Evolutionary conservation across 495 filamentous ascomycete species (phyloP).

Genomic region (Aspergillus saccharolyticus): DNA sequence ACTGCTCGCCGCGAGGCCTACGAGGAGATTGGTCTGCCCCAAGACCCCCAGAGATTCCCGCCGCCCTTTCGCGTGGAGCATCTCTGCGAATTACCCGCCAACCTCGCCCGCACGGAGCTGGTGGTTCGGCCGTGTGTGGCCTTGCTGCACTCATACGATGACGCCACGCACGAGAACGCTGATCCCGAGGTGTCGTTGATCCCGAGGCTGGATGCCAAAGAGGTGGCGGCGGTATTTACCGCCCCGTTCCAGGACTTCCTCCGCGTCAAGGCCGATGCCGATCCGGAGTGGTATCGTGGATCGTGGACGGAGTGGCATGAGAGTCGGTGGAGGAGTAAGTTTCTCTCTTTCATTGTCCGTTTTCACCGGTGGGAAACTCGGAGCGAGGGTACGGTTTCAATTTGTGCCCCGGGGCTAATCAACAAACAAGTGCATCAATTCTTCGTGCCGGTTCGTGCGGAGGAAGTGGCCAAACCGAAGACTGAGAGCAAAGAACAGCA

Average conservation of each 20-base stretch:
- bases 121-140: conserved; percentile 84
- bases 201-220: conserved; percentile 71
- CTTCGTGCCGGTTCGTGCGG: conserved; percentile 65
- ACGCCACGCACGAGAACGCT: conserved; percentile 29
- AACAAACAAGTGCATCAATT: conserved; percentile 69
- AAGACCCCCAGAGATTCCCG: conserved; percentile 56
- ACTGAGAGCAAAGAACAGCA: conserved; percentile 15
- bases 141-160: conserved; percentile 60
- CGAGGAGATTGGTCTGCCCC: conserved; percentile 85
- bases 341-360: not conserved
- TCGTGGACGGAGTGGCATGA: conserved; percentile 57
- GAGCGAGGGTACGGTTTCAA: no score
- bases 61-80: conserved; percentile 74
- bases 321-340: conserved; percentile 55
- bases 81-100: conserved; percentile 74
- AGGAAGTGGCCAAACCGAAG: conserved; percentile 54
- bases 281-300: conserved; percentile 53
- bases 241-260: conserved; percentile 76
- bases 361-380: no score
- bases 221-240: conserved; percentile 88
- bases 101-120: conserved; percentile 74
- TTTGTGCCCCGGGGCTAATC: no score
- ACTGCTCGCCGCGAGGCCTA: conserved; percentile 83
- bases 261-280: conserved; percentile 39
- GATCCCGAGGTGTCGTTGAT: conserved; percentile 67